Conservation (phyloP, 106 monocot species). For the Dendrobium chrysotoxum region DNA sequence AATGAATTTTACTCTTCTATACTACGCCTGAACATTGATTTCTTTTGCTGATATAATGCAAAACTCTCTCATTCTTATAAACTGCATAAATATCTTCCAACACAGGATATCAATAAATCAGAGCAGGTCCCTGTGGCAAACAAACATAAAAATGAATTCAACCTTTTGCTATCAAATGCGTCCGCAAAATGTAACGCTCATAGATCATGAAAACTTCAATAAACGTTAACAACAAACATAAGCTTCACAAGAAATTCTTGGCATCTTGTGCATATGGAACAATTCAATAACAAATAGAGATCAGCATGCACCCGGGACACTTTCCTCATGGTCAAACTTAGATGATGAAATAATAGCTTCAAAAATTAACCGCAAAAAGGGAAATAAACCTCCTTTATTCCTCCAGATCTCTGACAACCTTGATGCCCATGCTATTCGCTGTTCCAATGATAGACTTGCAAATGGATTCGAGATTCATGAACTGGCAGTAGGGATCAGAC, state of each 20-base stretch:
- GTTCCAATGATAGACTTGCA: constrained; percentile 63
- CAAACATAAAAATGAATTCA: neutral
- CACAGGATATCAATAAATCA: no score
- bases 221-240: neutral
- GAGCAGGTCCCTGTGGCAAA: neutral
- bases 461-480: constrained; percentile 42
- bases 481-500: constrained; percentile 34
- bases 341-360: neutral
- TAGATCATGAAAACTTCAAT: neutral
- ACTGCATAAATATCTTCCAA: no score
- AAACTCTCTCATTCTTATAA: neutral
- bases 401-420: constrained; percentile 46
- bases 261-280: neutral
- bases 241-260: neutral
- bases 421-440: constrained; percentile 49
- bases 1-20: neutral
- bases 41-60: neutral
- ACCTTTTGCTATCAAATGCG: neutral
- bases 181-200: neutral
- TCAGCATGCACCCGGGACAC: neutral
- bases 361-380: neutral
- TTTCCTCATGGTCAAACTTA: neutral
- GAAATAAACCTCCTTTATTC: neutral
- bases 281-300: neutral
- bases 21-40: neutral